A percentile compares a stretch with the other conserved stretches of the same genome.
Evolutionary conservation across 192 early-diverging fungal genomes (phyloP).

Genomic region (Coemansia pectinata): DNA sequence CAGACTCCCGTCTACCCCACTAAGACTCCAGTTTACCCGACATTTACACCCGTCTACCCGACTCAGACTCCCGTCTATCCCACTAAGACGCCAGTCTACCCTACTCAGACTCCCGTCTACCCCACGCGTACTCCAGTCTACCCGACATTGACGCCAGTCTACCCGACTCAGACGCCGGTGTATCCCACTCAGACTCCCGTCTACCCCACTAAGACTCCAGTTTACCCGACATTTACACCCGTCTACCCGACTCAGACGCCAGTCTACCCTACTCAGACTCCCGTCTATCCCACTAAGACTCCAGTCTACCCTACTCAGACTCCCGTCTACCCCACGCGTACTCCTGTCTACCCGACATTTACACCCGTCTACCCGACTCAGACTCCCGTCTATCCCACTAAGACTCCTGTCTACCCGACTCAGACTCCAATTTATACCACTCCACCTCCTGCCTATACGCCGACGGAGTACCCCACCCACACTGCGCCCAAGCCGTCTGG

Average conservation of each 20-base stretch:
- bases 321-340: neutral
- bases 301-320: neutral
- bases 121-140: neutral
- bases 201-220: neutral
- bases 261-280: neutral
- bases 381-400: neutral
- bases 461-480: neutral
- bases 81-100: neutral
- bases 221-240: neutral
- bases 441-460: neutral
- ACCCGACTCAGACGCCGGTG: neutral
- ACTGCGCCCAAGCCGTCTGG: neutral
- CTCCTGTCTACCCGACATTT: neutral
- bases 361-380: neutral
- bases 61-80: neutral
- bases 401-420: neutral
- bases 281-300: neutral
- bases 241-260: neutral
- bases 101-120: neutral
- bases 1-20: neutral
- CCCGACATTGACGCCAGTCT: neutral
- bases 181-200: neutral
- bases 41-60: neutral
- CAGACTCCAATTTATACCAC: neutral
- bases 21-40: neutral